phyloP scores from a whole-genome alignment of 495 filamentous ascomycete genomes.

The Trichocladium antarcticum region DNA sequence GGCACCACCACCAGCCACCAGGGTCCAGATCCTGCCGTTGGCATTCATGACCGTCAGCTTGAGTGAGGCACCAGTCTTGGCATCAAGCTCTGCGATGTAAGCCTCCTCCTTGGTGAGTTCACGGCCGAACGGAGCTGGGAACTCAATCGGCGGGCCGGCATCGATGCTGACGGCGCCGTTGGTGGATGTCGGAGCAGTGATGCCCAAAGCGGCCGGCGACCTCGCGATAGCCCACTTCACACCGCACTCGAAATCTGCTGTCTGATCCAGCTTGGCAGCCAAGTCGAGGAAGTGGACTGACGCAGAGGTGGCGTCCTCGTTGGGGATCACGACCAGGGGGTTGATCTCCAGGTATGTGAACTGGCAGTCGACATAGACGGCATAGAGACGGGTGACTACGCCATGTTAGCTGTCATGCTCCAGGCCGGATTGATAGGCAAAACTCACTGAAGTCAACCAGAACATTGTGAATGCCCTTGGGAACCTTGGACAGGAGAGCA shows the following conservation, averaged over 20 bases:
- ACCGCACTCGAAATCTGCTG: conserved; percentile 98
- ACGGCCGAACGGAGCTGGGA: conserved; percentile 96
- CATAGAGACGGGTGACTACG: conserved; percentile 53
- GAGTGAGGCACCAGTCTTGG: conserved; percentile 97
- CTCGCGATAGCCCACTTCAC: conserved; percentile 97
- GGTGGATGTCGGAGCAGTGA: conserved; percentile 45
- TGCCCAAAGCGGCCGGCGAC: conserved; percentile 73
- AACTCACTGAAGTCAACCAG: conserved; percentile 79
- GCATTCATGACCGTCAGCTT: conserved; percentile 95
- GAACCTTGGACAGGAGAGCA: conserved; percentile 81
- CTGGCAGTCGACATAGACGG: conserved; percentile 99
- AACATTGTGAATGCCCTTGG: conserved; percentile 91
- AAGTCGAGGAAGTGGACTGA: conserved; percentile 97
- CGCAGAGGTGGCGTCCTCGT: conserved; percentile 79
- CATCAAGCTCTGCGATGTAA: conserved; percentile 95
- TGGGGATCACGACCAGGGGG: conserved; percentile 94
- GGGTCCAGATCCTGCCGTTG: conserved; percentile 87
- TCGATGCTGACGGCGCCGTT: conserved; percentile 82
- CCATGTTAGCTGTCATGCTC: conserved; percentile 11
- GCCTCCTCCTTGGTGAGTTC: conserved; percentile 97
- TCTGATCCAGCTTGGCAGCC: conserved; percentile 97
- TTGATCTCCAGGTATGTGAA: conserved; percentile 99
- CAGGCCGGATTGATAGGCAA: conserved; percentile 43
- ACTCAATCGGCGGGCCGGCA: conserved; percentile 95
- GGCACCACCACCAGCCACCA: conserved; percentile 98